Evolutionary conservation across 1,284 basidiomycete genomes (phyloP), one percentile per base, ranked within the genome.

Genomic region (Sanguinoderma infundibulare): DNA sequence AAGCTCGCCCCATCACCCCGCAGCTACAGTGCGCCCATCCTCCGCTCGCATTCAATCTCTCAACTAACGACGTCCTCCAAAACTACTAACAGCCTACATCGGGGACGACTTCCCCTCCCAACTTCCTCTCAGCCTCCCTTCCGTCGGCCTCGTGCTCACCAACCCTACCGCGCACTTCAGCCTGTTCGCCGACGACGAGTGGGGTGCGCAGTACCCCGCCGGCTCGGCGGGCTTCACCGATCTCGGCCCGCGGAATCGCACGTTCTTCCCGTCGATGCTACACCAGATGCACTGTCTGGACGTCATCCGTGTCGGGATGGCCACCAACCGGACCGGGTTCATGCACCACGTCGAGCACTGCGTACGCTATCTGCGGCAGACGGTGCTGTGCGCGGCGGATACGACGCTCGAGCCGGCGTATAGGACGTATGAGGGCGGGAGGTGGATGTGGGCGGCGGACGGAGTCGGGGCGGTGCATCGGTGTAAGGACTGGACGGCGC

Each of bases 321-420:
- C 53, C 15, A 51, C 53, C 35, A 69, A 67, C 59, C 71, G 70
- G 49, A 74, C 71, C 8, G 70, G 71, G 26, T 46, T 42, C 28
- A 69, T 67, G 28, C 70, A 72, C 26, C 79, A 80, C 61, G 68
- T 76, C 38, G 66, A 75, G 52, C 79, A 80, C 53, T 80, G 79
- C 58, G 61, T 80, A 54, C 72, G 75, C 12, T 80, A 80, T 63
- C 69, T 80, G 15, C 65, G 73, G 32, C 78, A 80, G 64, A 70
- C 72, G 15, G 67, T 79, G n/a, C 59, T 80, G 7, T 80, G 79
- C 62, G 56, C 69, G 30, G 75, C 78, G 0, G 78, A 81, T 57
- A 72, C 74, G 46, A 80, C 79, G 30, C 67, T 80, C 24, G 79
- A 81, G 63, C 69, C 64, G 14, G 74, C 56, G 69, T 72, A 59